Base-by-base conservation (phyloP, 257 asterid species). In the Apocynum venetum region DNA sequence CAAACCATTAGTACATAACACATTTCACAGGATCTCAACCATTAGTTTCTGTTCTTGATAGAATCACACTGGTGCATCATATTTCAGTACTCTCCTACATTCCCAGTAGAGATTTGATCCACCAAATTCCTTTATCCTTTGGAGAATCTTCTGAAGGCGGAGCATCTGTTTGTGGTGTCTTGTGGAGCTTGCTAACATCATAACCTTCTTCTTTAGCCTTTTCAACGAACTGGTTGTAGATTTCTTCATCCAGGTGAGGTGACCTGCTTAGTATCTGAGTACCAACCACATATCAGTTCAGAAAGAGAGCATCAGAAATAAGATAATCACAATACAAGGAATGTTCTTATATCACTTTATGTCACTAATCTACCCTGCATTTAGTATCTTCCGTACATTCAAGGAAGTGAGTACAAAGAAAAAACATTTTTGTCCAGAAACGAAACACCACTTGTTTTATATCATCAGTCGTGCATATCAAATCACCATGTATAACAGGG, bases 91-190 rank as follows among this genome's bases (percentile, higher is more conserved):
- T 12, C 13, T n/a, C 35, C 14, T 77, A 92, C 73, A 84, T 93
- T 25, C 92, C 97, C 3, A 91, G 81, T n/a, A 95, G 25, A 70
- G 98, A 95, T 81, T 95, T 95, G 40, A 95, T 36, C 98, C 97
- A 93, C 99, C 97, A 93, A 44, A 90, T 56, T 6, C 98, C 98
- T 79, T 86, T 89, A 79, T 95, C 97, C 4, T 52, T 9, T 0
- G 88, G 87, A 4, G 87, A 65, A 2, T 64, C 85, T 5, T 88
- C 94, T 4, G 83, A 91, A 0, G 95, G 94, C 0, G 97, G 94
- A 38, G 82, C 82, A 2, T 88, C 89, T 0, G 94, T 75, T 0
- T 93, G 99, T 10, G 82, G 71, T 10, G 99, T 96, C 84, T 80
- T 93, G 59, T 82, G 90, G 57, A 93, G 91, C 79, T 89, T 91